Evolutionary conservation across 2,329 filamentous ascomycete species (phyloP).

Genomic region (Aureobasidium lini): DNA sequence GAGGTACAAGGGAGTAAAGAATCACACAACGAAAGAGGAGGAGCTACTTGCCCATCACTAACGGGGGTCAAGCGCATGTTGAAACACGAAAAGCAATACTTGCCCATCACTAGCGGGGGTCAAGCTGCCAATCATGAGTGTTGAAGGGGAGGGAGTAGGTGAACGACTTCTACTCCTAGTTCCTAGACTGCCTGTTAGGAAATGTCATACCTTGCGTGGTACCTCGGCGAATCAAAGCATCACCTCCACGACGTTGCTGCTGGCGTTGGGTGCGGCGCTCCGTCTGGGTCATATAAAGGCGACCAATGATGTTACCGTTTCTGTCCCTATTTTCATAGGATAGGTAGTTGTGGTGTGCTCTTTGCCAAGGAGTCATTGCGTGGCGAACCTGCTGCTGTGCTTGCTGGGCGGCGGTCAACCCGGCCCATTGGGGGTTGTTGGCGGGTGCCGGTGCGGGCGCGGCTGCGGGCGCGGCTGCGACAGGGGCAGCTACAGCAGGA

Average conservation of each 20-base stretch:
- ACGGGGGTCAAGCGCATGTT: too few relatives aligned
- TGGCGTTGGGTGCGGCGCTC: neutral
- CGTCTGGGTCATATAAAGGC: neutral
- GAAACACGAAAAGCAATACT: too few relatives aligned
- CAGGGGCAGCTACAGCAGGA: neutral
- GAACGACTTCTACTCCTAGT: neutral
- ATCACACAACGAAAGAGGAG: too few relatives aligned
- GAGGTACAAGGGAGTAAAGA: too few relatives aligned
- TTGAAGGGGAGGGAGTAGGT: too few relatives aligned
- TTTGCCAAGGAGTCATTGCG: neutral
- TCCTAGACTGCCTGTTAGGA: neutral
- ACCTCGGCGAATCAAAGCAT: neutral
- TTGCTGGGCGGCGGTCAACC: neutral
- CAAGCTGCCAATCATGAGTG: too few relatives aligned
- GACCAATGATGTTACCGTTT: neutral
- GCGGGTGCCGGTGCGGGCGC: too few relatives aligned
- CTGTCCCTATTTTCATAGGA: neutral
- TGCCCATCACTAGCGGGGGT: too few relatives aligned
- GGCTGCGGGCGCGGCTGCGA: neutral
- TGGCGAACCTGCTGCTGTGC: neutral
- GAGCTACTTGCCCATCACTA: too few relatives aligned
- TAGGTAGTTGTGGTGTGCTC: neutral
- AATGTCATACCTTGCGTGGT: neutral
- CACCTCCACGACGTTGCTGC: neutral
- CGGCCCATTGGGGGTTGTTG: neutral